Percentiles rank a stretch among this genome's conserved stretches.
These are phyloP conservation scores for Sphaerulina musiva DNA, from an alignment of 2,329 filamentous ascomycete species.

Conservation along the genomic window DNA sequence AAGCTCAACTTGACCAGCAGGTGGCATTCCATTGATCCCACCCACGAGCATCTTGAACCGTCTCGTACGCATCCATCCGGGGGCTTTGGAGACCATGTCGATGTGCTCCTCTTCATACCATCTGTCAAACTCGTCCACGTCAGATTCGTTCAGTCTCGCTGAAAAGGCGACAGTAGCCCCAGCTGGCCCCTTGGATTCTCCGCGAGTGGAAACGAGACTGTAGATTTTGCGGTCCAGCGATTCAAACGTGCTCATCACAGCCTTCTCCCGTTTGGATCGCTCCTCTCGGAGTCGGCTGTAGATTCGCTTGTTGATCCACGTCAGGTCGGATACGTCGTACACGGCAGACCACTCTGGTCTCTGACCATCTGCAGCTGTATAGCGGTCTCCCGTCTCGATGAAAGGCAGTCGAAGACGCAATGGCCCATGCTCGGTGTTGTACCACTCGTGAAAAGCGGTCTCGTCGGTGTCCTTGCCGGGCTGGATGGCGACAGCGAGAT, in stretches of 20 bases:
- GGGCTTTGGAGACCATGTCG: conserved; percentile 62
- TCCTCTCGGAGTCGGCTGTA: conserved; percentile 63
- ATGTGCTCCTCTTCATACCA: conserved; percentile 75
- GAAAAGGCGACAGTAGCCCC: conserved; percentile 25
- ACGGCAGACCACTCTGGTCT: conserved; percentile 67
- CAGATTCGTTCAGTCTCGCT: conserved; percentile 40
- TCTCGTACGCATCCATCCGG: conserved; percentile 71
- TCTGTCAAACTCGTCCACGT: conserved; percentile 56
- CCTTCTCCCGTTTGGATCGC: conserved; percentile 38
- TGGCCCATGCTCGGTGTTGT: conserved; percentile 88
- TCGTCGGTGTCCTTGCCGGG: conserved; percentile 59
- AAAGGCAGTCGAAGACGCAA: conserved; percentile 68
- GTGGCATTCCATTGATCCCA: conserved; percentile 41
- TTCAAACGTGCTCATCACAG: conserved; percentile 56
- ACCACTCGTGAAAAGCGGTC: conserved; percentile 81
- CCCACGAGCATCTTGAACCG: conserved; percentile 62
- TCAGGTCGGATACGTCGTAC: conserved; percentile 75
- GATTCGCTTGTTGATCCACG: conserved; percentile 60
- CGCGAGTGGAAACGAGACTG: conserved; percentile 53
- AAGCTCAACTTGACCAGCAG: conserved; percentile 50
- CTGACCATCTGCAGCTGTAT: conserved; percentile 58
- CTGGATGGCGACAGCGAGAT: conserved; percentile 83
- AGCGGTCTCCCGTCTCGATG: conserved; percentile 72
- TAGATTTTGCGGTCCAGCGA: conserved; percentile 66
- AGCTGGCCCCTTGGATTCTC: conserved; percentile 23